phyloP scores from a whole-genome alignment of 805 yeast genomes.

The Starmerella stigmatis region DNA sequence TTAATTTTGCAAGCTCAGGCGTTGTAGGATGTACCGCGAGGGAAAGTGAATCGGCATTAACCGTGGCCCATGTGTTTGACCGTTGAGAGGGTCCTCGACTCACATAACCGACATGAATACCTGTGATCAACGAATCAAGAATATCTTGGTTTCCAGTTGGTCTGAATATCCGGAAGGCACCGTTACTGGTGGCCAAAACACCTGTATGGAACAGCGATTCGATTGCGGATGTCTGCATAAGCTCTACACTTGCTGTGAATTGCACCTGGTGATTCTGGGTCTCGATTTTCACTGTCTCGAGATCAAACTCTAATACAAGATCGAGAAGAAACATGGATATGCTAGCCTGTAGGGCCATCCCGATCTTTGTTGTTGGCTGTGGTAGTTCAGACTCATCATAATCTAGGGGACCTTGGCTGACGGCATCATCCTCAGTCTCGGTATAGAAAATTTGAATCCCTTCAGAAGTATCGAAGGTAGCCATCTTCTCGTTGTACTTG shows the following conservation, averaged over 20 bases:
- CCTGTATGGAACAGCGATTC: constrained; percentile 21
- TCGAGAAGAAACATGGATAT: constrained; percentile 20
- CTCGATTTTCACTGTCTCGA: constrained; percentile 20
- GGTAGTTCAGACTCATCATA: neutral
- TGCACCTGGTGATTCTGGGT: constrained; percentile 24
- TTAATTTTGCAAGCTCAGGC: constrained; percentile 8
- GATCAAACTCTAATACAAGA: constrained; percentile 15
- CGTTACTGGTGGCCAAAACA: constrained; percentile 13
- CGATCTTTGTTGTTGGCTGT: neutral
- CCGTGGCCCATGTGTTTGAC: constrained; percentile 18
- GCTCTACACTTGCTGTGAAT: constrained; percentile 19
- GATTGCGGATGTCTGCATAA: constrained; percentile 1
- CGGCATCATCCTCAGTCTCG: neutral
- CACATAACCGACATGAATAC: constrained; percentile 21
- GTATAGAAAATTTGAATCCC: neutral
- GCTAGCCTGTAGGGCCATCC: constrained; percentile 13
- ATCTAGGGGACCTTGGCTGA: neutral
- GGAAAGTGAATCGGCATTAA: constrained; percentile 17
- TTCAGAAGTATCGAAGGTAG: neutral
- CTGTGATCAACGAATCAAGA: constrained; percentile 21
- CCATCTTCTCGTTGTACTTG: neutral
- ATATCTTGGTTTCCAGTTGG: constrained; percentile 15
- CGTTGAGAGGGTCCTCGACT: constrained; percentile 7
- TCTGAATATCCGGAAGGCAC: constrained; percentile 21
- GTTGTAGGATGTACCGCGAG: constrained; percentile 16